Base-by-base conservation (phyloP, 225 moss, liverwort and hornwort genomes). In the Polytrichum formosum region DNA sequence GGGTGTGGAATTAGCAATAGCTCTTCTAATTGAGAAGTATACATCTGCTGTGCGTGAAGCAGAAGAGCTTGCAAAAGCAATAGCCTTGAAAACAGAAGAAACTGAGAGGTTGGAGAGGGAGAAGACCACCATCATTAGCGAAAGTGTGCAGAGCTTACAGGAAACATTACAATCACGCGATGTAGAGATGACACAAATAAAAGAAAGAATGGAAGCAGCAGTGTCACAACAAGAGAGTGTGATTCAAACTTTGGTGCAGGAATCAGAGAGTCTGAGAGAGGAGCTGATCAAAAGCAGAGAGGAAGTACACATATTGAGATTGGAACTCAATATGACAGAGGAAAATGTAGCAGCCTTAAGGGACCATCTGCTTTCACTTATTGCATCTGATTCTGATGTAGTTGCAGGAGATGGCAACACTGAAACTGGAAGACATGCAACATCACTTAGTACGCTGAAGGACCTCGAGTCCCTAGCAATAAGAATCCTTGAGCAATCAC, bases 341-440 rank as follows among this genome's bases (percentile, higher is more conserved):
- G 66, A 87, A 81, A 83, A 80, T 65, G 68, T 89, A 22, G 27
- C 67, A 59, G 46, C 46, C 26, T 75, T 84, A 56, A 80, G 68
- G 60, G 78, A 83, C 28, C 87, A 76, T 30, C 73, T 95, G 75
- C 81, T 77, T 61, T 58, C 76, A 78, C 85, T 74, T 61, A 66
- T 85, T 53, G 73, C 61, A 72, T 85, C 87, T 66, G 89, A 78
- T 67, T 81, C 80, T 27, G 78, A 70, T 33, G 69, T 74, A 28
- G 76, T 87, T 19, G 77, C 77, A 26, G 55, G 53, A n/a, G 37
- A 13, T 61, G 31, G 13, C 20, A 26, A 16, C 65, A 53, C 67
- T 29, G 87, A 80, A 60, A 37, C 74, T 66, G 85, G 80, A 76
- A 69, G 61, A 9, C 66, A 66, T 74, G 79, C 77, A 74, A 55